Conservation (phyloP, 2,329 filamentous ascomycete genomes). For the Stagonosporopsis vannaccii region DNA sequence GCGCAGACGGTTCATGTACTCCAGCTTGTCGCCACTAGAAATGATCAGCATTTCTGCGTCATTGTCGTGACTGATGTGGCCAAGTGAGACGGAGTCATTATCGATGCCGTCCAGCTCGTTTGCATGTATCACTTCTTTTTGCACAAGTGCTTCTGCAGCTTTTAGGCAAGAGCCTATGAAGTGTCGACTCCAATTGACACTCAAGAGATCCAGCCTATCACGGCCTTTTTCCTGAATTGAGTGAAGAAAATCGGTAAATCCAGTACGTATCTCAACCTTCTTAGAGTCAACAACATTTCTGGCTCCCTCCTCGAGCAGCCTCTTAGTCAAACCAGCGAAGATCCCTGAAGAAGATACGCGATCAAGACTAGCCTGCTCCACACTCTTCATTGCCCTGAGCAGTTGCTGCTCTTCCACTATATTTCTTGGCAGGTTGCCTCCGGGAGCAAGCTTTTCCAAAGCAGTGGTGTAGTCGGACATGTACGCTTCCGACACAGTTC, state of each 20-base stretch:
- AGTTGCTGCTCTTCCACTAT: constrained; percentile 48
- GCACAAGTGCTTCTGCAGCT: constrained; percentile 6
- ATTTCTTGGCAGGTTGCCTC: constrained; percentile 36
- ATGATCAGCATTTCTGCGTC: constrained; percentile 27
- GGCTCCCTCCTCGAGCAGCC: constrained; percentile 40
- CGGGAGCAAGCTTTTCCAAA: constrained; percentile 37
- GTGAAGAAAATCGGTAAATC: constrained; percentile 46
- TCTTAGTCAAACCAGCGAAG: constrained; percentile 48
- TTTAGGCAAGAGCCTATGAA: constrained; percentile 49
- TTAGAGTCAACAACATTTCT: constrained; percentile 36
- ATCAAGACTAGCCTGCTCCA: constrained; percentile 52
- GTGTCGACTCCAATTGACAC: constrained; percentile 57
- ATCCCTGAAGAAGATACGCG: constrained; percentile 51
- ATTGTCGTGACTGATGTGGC: constrained; percentile 25
- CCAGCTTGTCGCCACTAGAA: constrained; percentile 53
- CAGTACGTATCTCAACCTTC: constrained; percentile 47
- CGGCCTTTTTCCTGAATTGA: constrained; percentile 17
- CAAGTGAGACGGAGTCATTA: constrained; percentile 21
- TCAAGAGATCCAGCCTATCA: constrained; percentile 47
- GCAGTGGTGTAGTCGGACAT: constrained; percentile 49
- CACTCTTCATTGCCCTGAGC: constrained; percentile 44
- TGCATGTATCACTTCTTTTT: constrained; percentile 19
- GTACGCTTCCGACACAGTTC: constrained; percentile 50
- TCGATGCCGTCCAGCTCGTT: constrained; percentile 35
- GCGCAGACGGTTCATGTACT: constrained; percentile 29